Conservation (phyloP, 2,329 filamentous ascomycete species). For the Rhynchosporium graminicola region DNA sequence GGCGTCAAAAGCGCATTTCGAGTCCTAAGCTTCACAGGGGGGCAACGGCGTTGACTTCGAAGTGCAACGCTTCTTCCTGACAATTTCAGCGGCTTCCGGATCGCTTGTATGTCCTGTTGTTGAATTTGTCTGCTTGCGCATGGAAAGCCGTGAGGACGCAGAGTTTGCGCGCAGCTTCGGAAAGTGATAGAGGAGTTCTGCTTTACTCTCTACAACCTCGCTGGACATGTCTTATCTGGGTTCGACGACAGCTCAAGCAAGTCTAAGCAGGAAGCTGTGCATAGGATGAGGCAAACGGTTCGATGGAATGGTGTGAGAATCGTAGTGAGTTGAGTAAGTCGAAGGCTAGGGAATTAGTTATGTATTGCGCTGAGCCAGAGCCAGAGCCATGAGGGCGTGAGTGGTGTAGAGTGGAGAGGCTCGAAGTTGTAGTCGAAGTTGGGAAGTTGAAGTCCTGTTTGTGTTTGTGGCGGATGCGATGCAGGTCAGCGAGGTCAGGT, state of each 20-base stretch:
- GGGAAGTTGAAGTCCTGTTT: too few species aligned
- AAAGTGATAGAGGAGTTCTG: constrained; percentile 8
- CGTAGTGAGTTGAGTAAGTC: neutral
- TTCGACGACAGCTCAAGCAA: constrained; percentile 3
- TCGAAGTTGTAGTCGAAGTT: neutral
- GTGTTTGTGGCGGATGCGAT: neutral
- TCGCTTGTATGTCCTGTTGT: neutral
- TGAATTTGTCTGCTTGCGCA: constrained; percentile 14
- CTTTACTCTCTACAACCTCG: constrained; percentile 21
- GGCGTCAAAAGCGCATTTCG: constrained; percentile 33
- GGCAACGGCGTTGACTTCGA: constrained; percentile 23
- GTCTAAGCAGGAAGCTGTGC: neutral
- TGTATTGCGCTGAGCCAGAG: neutral
- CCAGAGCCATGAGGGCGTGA: neutral
- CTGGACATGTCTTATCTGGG: constrained; percentile 19
- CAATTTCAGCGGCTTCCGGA: neutral
- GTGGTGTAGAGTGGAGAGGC: neutral
- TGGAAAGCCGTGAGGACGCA: constrained; percentile 16
- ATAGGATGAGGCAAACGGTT: constrained; percentile 3
- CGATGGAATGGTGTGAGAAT: constrained; percentile 6
- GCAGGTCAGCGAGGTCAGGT: too few species aligned
- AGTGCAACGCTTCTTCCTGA: constrained; percentile 25
- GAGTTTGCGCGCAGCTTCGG: constrained; percentile 26
- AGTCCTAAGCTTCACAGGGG: constrained; percentile 26
- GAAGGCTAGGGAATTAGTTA: neutral